phyloP scores from a whole-genome alignment of 345 rosid species.

The Salix koriyanagi region DNA sequence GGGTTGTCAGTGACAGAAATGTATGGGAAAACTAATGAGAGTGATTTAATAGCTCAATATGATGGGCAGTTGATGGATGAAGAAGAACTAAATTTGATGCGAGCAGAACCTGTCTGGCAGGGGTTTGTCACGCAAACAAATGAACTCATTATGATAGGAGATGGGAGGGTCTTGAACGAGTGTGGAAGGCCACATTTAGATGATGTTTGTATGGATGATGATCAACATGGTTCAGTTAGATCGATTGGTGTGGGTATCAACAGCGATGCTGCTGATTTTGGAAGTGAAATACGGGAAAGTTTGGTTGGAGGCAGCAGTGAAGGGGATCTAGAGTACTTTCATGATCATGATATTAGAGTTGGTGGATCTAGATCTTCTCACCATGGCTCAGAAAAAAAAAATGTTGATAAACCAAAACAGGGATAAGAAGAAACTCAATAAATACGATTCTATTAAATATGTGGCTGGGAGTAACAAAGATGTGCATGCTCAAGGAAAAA shows the following conservation, averaged over 20 bases:
- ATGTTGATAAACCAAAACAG: slow-evolving; percentile 39
- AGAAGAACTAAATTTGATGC: slow-evolving; percentile 72
- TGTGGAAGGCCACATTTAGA: slow-evolving; percentile 45
- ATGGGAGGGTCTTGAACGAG: slow-evolving; percentile 48
- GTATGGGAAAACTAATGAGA: slow-evolving; percentile 51
- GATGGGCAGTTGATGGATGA: slow-evolving; percentile 88
- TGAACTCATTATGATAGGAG: slow-evolving; percentile 58
- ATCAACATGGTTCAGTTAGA: slow-evolving; percentile 90
- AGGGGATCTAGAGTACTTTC: slow-evolving; percentile 78
- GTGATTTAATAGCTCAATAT: slow-evolving; percentile 63
- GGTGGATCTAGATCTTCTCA: slow-evolving; percentile 50
- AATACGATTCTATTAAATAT: slow-evolving; percentile 41
- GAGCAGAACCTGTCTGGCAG: slow-evolving; percentile 88
- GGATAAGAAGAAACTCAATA: slow-evolving; percentile 46
- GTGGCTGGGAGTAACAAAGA: slow-evolving; percentile 47
- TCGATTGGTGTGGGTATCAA: slow-evolving; percentile 95
- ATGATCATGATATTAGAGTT: slow-evolving; percentile 53
- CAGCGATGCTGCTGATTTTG: slow-evolving; percentile 90
- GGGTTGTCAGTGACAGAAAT: slow-evolving; percentile 63
- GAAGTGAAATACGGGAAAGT: slow-evolving; percentile 87
- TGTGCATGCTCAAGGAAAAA: slow-evolving; percentile 38
- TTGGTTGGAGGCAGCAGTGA: slow-evolving; percentile 90
- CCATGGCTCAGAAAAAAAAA: slow-evolving; percentile 49
- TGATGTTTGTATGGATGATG: slow-evolving; percentile 66
- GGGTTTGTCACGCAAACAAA: slow-evolving; percentile 88